Evolutionary conservation across 352 stramenopile species (phyloP).

Genomic region (Saprolegnia diclina): DNA sequence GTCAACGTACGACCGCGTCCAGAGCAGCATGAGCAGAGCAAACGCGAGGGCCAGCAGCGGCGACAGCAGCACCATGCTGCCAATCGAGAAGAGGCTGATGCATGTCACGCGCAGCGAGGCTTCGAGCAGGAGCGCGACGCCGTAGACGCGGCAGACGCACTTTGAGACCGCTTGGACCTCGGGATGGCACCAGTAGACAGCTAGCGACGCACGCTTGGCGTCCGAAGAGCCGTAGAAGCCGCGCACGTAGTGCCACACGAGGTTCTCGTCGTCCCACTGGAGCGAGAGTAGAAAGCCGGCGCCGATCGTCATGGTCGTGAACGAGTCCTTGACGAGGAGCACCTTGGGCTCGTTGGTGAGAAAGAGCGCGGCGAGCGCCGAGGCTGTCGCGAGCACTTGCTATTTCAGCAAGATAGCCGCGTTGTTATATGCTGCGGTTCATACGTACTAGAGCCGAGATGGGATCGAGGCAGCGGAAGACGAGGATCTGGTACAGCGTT

Average conservation of each 20-base stretch:
- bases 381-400: constrained; percentile 10
- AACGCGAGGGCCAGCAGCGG: constrained; percentile 10
- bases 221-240: constrained; percentile 22
- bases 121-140: constrained; percentile 4
- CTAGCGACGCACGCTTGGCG: constrained; percentile 10
- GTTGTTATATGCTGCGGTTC: neutral
- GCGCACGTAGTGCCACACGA: constrained; percentile 21
- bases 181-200: constrained; percentile 9
- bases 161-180: neutral
- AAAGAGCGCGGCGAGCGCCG: constrained; percentile 1
- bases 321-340: constrained; percentile 20
- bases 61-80: constrained; percentile 20
- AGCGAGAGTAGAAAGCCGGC: constrained; percentile 3
- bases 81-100: neutral
- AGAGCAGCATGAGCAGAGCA: neutral
- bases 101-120: constrained; percentile 1
- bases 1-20: constrained; percentile 1
- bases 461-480: constrained; percentile 5
- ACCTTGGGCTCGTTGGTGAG: constrained; percentile 20
- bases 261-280: constrained; percentile 13
- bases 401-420: neutral
- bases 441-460: constrained; percentile 13
- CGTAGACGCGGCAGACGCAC: constrained; percentile 9
- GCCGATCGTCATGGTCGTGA: constrained; percentile 17
- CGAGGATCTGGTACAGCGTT: constrained; percentile 8